Percentiles rank a stretch among this genome's conserved stretches.
Evolutionary conservation across 768 basidiomycete species (phyloP).

Genomic region (Russula sp.): DNA sequence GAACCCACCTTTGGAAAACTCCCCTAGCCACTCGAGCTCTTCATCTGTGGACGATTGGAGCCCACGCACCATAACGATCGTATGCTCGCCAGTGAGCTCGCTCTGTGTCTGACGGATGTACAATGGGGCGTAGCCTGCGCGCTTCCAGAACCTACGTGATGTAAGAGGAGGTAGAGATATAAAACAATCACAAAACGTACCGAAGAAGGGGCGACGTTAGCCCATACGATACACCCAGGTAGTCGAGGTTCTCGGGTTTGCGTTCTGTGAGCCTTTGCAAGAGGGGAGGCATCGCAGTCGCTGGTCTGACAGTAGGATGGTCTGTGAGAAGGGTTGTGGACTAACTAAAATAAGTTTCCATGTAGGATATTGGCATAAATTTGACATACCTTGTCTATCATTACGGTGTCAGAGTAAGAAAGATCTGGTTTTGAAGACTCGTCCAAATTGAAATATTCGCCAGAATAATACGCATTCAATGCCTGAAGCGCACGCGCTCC

Average conservation of each 20-base stretch:
- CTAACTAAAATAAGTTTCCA: constrained; percentile 26
- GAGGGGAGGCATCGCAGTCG: constrained; percentile 82
- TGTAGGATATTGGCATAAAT: neutral
- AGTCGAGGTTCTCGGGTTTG: constrained; percentile 86
- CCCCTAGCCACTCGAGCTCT: constrained; percentile 76
- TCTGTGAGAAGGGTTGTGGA: constrained; percentile 65
- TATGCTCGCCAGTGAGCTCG: constrained; percentile 94
- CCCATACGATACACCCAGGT: constrained; percentile 94
- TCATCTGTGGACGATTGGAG: constrained; percentile 57
- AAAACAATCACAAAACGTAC: constrained; percentile 30
- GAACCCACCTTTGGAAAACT: constrained; percentile 73
- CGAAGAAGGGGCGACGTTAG: constrained; percentile 78
- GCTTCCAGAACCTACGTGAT: constrained; percentile 80
- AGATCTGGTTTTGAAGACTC: constrained; percentile 51
- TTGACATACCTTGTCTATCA: constrained; percentile 41
- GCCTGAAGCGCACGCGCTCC: constrained; percentile 83
- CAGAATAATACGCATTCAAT: constrained; percentile 86
- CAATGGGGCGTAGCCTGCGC: constrained; percentile 82
- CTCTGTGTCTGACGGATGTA: constrained; percentile 92
- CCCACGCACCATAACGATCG: constrained; percentile 90
- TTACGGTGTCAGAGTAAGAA: constrained; percentile 51
- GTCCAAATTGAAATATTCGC: constrained; percentile 83
- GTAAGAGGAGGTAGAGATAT: constrained; percentile 2
- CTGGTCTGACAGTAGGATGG: constrained; percentile 61
- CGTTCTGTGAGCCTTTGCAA: constrained; percentile 85